A percentile compares a stretch with the other conserved stretches of the same genome.
Evolutionary conservation across 257 asterid genomes (phyloP).

Genomic region (Cordia subcordata): DNA sequence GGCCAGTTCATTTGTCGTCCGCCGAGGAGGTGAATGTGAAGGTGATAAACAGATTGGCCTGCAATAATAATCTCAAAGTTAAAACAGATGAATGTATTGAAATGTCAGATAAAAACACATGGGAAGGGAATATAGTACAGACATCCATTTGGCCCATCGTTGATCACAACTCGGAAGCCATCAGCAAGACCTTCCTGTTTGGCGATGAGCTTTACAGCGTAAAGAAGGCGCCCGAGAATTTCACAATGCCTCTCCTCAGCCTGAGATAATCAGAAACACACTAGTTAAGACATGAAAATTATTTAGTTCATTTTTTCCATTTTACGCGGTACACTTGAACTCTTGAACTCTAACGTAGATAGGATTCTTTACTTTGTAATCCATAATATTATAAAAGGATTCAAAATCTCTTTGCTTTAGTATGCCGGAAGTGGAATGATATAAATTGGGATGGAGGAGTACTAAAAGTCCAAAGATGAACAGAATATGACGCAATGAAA

Average conservation of each 20-base stretch:
- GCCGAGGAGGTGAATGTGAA: constrained; percentile 89
- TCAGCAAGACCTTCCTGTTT: constrained; percentile 86
- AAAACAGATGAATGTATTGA: background rate
- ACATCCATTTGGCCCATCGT: constrained; percentile 89
- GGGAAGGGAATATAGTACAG: constrained; percentile 14
- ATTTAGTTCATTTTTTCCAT: no score
- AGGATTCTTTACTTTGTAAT: no score
- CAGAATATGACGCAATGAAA: no score
- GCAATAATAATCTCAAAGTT: constrained; percentile 15
- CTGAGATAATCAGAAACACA: constrained; percentile 22
- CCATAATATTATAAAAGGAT: no score
- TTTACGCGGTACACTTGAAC: no score
- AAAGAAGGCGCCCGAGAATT: constrained; percentile 78
- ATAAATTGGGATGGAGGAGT: no score
- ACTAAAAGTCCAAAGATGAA: no score
- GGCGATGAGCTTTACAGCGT: constrained; percentile 79
- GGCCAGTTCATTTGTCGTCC: constrained; percentile 99
- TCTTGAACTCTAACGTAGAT: no score
- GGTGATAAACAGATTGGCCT: constrained; percentile 93
- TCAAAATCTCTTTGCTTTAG: no score
- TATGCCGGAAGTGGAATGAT: no score
- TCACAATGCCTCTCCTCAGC: constrained; percentile 81
- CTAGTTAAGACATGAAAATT: background rate
- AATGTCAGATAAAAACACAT: background rate
- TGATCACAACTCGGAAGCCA: constrained; percentile 84